phyloP scores from a whole-genome alignment of 83 land plant genomes.

The Picea mariana region DNA sequence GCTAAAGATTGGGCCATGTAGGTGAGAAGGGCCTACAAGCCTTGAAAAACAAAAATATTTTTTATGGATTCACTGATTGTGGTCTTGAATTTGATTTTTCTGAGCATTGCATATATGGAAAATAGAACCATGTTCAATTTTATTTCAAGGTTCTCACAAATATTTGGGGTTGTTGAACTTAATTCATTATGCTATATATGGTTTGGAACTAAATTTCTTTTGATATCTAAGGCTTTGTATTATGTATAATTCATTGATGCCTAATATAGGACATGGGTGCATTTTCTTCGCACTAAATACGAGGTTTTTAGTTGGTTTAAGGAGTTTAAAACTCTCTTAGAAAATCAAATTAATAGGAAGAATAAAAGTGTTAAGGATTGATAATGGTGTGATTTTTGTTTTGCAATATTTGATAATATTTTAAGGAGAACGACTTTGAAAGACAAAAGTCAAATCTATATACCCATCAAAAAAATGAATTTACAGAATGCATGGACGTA shows the following conservation, averaged over 20 bases:
- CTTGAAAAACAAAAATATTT: neutral
- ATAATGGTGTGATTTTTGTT: neutral
- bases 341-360: neutral
- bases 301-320: neutral
- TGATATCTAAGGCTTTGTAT: neutral
- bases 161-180: neutral
- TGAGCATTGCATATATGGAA: neutral
- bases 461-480: constrained; percentile 23
- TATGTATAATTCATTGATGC: neutral
- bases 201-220: neutral
- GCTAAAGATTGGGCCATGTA: neutral
- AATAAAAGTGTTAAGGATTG: neutral
- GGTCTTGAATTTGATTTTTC: neutral
- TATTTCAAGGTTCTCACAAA: neutral
- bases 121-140: neutral
- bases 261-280: neutral
- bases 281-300: neutral
- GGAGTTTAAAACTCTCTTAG: neutral
- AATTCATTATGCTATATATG: neutral
- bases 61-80: neutral
- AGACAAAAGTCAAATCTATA: neutral
- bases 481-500: constrained; percentile 18
- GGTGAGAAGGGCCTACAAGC: neutral
- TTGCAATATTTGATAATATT: neutral
- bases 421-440: constrained; percentile 1